Evolutionary conservation across 257 asterid species (phyloP).

Genomic region (Nicotiana benthamiana): DNA sequence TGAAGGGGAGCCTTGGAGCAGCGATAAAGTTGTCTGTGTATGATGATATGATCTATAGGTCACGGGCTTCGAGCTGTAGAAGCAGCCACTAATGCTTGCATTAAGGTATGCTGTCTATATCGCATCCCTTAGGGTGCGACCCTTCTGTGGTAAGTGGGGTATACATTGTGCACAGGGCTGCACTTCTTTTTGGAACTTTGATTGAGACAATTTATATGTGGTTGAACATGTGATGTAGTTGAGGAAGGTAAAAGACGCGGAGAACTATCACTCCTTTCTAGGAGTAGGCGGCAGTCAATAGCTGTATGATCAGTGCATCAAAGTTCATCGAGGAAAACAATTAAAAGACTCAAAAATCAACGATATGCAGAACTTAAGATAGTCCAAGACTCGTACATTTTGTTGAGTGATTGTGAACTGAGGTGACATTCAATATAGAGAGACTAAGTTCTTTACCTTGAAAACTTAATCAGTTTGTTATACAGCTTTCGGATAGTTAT

Average conservation of each 20-base stretch:
- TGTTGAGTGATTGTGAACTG: not conserved
- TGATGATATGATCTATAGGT: too few species aligned
- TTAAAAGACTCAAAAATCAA: too few species aligned
- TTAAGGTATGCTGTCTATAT: too few species aligned
- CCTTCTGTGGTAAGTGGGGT: too few species aligned
- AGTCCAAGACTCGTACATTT: not conserved
- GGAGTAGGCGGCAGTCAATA: not conserved
- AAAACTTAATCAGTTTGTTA: not conserved
- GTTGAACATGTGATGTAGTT: not conserved
- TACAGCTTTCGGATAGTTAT: too few species aligned
- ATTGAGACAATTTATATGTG: not conserved
- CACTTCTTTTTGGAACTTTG: not conserved
- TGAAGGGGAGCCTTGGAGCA: too few species aligned
- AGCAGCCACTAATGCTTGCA: too few species aligned
- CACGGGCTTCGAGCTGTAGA: too few species aligned
- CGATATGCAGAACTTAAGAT: not conserved
- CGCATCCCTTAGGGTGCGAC: too few species aligned
- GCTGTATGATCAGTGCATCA: not conserved
- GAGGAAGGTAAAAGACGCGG: not conserved
- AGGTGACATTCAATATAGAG: not conserved
- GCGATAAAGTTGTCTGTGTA: too few species aligned
- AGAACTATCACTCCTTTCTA: not conserved
- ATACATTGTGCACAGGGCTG: too few species aligned
- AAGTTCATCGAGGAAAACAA: not conserved
- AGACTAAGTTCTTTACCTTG: not conserved